phyloP scores from a whole-genome alignment of 768 basidiomycete genomes.

The Pulveroboletus sp. region DNA sequence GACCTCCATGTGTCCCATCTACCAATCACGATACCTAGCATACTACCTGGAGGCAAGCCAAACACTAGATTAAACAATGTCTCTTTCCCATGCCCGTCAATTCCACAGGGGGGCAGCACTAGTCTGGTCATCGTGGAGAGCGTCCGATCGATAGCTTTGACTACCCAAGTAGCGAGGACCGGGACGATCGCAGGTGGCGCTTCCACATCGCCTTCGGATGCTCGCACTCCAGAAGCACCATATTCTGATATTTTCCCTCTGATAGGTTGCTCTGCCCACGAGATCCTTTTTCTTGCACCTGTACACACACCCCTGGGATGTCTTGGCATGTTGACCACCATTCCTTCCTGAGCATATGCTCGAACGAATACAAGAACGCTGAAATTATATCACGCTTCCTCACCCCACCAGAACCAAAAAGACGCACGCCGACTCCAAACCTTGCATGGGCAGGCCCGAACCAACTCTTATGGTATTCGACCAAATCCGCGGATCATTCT shows the following conservation, averaged over 20 bases:
- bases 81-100: too few relatives aligned
- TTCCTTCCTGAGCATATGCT: constrained; percentile 80
- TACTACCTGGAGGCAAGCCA: constrained; percentile 32
- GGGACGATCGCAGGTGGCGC: constrained; percentile 10
- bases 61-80: background rate
- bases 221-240: background rate
- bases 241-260: background rate
- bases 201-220: constrained; percentile 23
- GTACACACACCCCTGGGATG: constrained; percentile 44
- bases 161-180: constrained; percentile 22
- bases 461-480: constrained; percentile 50
- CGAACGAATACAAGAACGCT: constrained; percentile 65
- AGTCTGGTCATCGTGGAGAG: too few relatives aligned
- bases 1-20: constrained; percentile 36
- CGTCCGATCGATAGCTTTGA: constrained; percentile 61
- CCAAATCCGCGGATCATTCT: constrained; percentile 63
- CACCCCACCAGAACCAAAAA: constrained; percentile 81
- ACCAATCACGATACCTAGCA: constrained; percentile 52
- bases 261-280: constrained; percentile 5
- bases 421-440: constrained; percentile 72
- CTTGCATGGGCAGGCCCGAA: constrained; percentile 64
- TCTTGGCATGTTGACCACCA: too few relatives aligned
- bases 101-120: too few relatives aligned
- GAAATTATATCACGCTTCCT: constrained; percentile 43
- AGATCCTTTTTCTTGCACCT: constrained; percentile 16